phyloP scores from a whole-genome alignment of 1,139 yeast species.

The Geotrichum citri-aurantii region DNA sequence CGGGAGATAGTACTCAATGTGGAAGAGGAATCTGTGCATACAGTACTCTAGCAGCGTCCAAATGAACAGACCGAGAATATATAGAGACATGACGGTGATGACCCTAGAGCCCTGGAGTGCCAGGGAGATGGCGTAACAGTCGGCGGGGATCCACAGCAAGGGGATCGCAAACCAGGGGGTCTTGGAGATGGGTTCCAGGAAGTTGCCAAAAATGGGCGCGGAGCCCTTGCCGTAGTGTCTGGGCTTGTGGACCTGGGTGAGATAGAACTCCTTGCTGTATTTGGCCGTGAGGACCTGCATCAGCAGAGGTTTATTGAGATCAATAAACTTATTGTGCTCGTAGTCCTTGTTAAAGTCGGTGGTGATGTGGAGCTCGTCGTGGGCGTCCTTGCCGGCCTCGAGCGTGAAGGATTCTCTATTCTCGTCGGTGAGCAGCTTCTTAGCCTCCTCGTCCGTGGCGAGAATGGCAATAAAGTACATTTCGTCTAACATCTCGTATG shows the following conservation, averaged over 20 bases:
- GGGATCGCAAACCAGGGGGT: constrained; percentile 87
- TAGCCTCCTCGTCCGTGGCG: constrained; percentile 59
- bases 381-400: constrained; percentile 36
- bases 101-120: constrained; percentile 31
- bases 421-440: constrained; percentile 42
- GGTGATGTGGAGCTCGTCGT: constrained; percentile 62
- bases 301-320: constrained; percentile 72
- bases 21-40: constrained; percentile 88
- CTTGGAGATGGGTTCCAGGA: constrained; percentile 61
- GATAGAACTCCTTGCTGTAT: constrained; percentile 80
- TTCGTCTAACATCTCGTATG: constrained; percentile 85
- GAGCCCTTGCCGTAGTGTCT: constrained; percentile 90
- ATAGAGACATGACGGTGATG: constrained; percentile 34
- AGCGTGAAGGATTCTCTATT: constrained; percentile 28
- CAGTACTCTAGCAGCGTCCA: constrained; percentile 92
- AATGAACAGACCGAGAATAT: constrained; percentile 64
- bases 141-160: constrained; percentile 79
- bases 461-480: constrained; percentile 55
- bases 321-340: constrained; percentile 76
- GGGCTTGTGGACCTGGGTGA: constrained; percentile 96
- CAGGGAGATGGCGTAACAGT: constrained; percentile 45
- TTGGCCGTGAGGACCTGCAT: constrained; percentile 68
- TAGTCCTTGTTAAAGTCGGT: constrained; percentile 73
- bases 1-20: constrained; percentile 80
- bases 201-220: constrained; percentile 78